Evolutionary conservation across 2,329 filamentous ascomycete genomes (phyloP).

Genomic region (Emmonsiellopsis sp.): DNA sequence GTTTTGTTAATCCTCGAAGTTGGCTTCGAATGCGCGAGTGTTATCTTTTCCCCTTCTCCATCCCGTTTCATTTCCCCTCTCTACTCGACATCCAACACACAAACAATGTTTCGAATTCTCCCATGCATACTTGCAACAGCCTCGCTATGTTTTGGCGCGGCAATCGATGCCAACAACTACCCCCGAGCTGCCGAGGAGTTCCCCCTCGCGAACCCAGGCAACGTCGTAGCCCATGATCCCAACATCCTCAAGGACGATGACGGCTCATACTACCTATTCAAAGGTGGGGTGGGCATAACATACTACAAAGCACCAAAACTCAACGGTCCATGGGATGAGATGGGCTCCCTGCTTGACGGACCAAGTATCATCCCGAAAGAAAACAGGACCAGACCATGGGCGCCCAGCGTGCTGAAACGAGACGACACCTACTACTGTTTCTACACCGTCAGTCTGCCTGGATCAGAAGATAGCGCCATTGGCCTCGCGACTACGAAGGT

Average conservation of each 20-base stretch:
- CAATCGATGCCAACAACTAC: no score
- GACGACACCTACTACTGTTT: constrained; percentile 27
- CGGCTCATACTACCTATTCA: constrained; percentile 25
- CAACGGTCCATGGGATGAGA: constrained; percentile 22
- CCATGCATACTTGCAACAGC: not conserved
- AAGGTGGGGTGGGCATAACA: constrained; percentile 20
- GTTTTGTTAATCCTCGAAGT: no score
- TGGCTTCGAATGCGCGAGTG: no score
- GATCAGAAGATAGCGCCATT: constrained; percentile 25
- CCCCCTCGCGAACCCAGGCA: not conserved
- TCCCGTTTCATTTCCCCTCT: not conserved
- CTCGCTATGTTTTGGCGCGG: not conserved
- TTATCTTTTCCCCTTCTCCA: not conserved
- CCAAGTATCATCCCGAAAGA: constrained; percentile 20
- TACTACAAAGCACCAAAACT: constrained; percentile 18
- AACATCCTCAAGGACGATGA: constrained; percentile 22
- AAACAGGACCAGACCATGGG: constrained; percentile 25
- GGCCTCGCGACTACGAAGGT: constrained; percentile 24
- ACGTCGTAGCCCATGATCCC: constrained; percentile 20
- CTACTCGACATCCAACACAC: no score
- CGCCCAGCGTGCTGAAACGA: constrained; percentile 22
- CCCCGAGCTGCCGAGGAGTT: not conserved
- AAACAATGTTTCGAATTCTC: no score
- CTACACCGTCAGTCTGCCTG: constrained; percentile 22
- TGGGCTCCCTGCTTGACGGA: constrained; percentile 22